phyloP scores from a whole-genome alignment of 192 early-diverging fungal species.

The Entomortierella beljakovae region DNA sequence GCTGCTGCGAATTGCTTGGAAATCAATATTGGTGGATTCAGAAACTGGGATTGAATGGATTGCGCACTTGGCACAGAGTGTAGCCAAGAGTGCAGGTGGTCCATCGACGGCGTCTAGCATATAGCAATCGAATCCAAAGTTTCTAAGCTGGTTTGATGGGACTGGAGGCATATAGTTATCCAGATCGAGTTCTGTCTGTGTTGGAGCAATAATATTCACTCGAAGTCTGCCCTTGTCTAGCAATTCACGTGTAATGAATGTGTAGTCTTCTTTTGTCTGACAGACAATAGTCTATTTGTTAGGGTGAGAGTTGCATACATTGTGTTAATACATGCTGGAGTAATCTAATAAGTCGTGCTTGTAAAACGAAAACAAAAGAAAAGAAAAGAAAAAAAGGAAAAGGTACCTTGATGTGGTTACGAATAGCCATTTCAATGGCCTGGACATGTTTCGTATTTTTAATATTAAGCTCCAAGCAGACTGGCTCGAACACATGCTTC shows the following conservation, averaged over 20 bases:
- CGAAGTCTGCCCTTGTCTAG: slow-evolving; percentile 72
- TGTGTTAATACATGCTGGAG: too few relatives aligned
- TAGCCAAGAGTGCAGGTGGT: slow-evolving; percentile 68
- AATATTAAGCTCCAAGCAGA: slow-evolving; percentile 77
- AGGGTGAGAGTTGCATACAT: background rate
- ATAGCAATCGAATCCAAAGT: slow-evolving; percentile 81
- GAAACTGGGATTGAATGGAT: slow-evolving; percentile 69
- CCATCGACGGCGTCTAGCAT: slow-evolving; percentile 82
- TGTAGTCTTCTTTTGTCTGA: slow-evolving; percentile 84
- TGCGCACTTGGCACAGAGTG: slow-evolving; percentile 69
- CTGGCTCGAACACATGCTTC: slow-evolving; percentile 78
- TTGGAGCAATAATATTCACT: slow-evolving; percentile 68
- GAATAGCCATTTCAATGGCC: slow-evolving; percentile 71
- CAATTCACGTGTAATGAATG: slow-evolving; percentile 69
- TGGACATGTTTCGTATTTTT: slow-evolving; percentile 70
- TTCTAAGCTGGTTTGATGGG: slow-evolving; percentile 52
- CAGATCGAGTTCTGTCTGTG: slow-evolving; percentile 33
- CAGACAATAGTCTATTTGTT: slow-evolving; percentile 78
- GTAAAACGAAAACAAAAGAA: too few relatives aligned
- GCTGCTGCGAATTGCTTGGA: slow-evolving; percentile 29
- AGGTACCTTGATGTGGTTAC: slow-evolving; percentile 63
- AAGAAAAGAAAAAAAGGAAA: too few relatives aligned
- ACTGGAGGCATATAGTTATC: slow-evolving; percentile 20
- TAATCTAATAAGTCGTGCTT: too few relatives aligned
- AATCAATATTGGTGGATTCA: slow-evolving; percentile 5